Evolutionary conservation across 2,329 filamentous ascomycete genomes (phyloP).

Genomic region (Drechslera avenae): DNA sequence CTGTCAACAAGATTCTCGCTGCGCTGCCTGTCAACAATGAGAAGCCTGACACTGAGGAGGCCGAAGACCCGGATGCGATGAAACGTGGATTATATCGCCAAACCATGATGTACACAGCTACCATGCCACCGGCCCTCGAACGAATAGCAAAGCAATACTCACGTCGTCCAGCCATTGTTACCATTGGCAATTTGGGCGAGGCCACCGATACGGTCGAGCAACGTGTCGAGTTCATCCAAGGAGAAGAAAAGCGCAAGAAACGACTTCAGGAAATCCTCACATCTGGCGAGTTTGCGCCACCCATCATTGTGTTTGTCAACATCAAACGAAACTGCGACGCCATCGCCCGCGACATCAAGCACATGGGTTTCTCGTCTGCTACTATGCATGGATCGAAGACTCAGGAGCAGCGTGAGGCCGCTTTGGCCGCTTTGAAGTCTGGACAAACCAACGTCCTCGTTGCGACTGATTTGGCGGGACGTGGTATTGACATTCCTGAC

Average conservation of each 20-base stretch:
- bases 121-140: conserved; percentile 91
- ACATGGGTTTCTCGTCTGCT: conserved; percentile 87
- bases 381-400: conserved; percentile 96
- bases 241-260: conserved; percentile 97
- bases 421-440: conserved; percentile 80
- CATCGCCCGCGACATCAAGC: conserved; percentile 90
- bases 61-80: conserved; percentile 87
- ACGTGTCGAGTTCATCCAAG: conserved; percentile 85
- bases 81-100: conserved; percentile 84
- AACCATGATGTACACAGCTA: conserved; percentile 99
- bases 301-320: conserved; percentile 99
- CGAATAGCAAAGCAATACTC: conserved; percentile 97
- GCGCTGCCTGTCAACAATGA: conserved; percentile 91
- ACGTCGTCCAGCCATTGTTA: conserved; percentile 88
- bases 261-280: conserved; percentile 87
- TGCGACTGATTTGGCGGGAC: conserved; percentile 90
- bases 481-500: conserved; percentile 97
- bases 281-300: conserved; percentile 78
- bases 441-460: conserved; percentile 87
- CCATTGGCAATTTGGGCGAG: conserved; percentile 91
- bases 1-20: conserved; percentile 95
- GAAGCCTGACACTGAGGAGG: conserved; percentile 91
- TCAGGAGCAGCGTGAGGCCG: conserved; percentile 95
- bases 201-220: conserved; percentile 98
- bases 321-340: conserved; percentile 99